Conservation (phyloP, 257 asterid species). For the Jaltomata sinuosa region DNA sequence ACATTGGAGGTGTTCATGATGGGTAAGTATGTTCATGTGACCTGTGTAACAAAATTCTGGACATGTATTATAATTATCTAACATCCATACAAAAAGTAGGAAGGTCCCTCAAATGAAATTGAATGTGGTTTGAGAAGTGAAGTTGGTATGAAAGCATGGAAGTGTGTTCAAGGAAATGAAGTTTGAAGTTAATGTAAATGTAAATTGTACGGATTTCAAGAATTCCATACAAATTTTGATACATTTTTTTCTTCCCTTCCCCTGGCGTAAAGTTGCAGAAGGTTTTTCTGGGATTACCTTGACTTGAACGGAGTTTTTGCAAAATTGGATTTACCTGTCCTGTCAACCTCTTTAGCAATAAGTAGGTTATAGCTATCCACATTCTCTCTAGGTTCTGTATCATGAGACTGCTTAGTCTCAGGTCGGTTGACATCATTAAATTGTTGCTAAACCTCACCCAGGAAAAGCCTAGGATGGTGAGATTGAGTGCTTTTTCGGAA, state of each 20-base stretch:
- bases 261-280: not conserved
- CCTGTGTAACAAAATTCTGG: not conserved
- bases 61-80: not conserved
- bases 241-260: not conserved
- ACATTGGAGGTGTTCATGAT: slow-evolving; percentile 91
- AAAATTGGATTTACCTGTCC: not conserved
- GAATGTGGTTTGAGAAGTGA: not conserved
- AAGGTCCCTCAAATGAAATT: not conserved
- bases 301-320: not conserved
- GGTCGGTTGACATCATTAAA: not conserved
- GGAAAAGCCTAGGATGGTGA: not conserved
- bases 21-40: slow-evolving; percentile 47
- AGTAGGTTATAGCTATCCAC: not conserved
- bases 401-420: not conserved
- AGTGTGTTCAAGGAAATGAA: not conserved
- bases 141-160: not conserved
- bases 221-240: not conserved
- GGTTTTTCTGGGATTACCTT: not conserved
- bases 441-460: not conserved
- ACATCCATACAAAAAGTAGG: not conserved
- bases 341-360: not conserved
- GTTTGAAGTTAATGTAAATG: not conserved
- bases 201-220: not conserved
- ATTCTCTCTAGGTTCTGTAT: not conserved
- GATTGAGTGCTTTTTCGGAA: not conserved